Evolutionary conservation across 257 asterid genomes (phyloP), one percentile per base, ranked within the genome.

Genomic region (Penstemon eatonii): DNA sequence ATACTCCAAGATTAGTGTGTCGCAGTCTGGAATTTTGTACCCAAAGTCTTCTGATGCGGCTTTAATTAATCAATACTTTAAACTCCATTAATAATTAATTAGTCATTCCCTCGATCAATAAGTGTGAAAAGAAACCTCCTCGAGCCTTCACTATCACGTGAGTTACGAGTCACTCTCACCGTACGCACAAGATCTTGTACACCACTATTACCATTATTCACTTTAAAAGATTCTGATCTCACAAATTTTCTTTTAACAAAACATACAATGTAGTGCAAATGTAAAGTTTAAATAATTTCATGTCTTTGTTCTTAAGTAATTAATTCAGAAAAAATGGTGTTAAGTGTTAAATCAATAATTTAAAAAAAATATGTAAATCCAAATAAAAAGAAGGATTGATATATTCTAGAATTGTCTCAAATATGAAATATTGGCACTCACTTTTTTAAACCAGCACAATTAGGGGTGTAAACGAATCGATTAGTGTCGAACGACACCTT

Each of bases 101-200:
- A 10, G 33, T 3, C 33, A 39, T 19, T 18, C 5, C 52, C 55
- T 37, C 47, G 25, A 10, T 37, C 47, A 42, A 10, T 46, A n/a
- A 45, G 33, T 55, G 65, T 9, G 15, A 25, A 63, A 25, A 63
- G 80, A 77, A 76, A 63, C 58, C 57, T 68, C 78, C 47, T 42
- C 36, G 77, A 67, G 55, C 52, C 71, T 76, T 82, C 80, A 13
- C 45, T 8, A 10, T 76, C 87, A 82, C 80, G 80, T 76, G 87
- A 78, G 63, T 38, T 44, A 49, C 44, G 58, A 8, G 40, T 57
- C 58, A 38, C 40, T 41, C 65, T 15, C 38, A 66, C 67, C 53
- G 53, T 45, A 40, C 56, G 7, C 7, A 44, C 49, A 7, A 25
- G 43, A 51, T 6, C n/a, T 3, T 42, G 67, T 13, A 42, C 65